Conservation (phyloP, 352 stramenopile genomes). For the Pythium plurisporium region DNA sequence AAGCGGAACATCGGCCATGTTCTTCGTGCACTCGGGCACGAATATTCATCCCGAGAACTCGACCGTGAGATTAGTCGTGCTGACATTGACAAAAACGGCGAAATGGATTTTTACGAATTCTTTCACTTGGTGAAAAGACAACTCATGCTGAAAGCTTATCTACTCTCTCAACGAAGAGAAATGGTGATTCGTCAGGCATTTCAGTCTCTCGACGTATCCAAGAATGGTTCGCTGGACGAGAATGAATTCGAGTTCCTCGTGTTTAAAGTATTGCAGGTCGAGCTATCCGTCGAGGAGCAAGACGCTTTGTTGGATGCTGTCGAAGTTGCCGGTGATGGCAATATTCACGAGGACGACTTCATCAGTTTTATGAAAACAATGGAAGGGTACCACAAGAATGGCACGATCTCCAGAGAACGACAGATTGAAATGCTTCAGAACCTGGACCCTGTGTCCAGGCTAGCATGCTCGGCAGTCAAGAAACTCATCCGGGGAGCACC, state of each 20-base stretch:
- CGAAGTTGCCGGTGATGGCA: constrained; percentile 53
- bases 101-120: constrained; percentile 77
- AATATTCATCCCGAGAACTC: constrained; percentile 66
- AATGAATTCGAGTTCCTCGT: constrained; percentile 76
- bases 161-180: constrained; percentile 53
- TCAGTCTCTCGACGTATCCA: constrained; percentile 57
- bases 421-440: constrained; percentile 34
- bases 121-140: constrained; percentile 61
- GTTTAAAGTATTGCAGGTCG: constrained; percentile 69
- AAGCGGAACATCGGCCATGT: constrained; percentile 65
- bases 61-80: constrained; percentile 49
- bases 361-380: constrained; percentile 71
- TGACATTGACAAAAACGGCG: constrained; percentile 61
- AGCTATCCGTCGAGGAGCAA: constrained; percentile 70
- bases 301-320: constrained; percentile 67
- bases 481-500: constrained; percentile 64
- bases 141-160: constrained; percentile 49
- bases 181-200: constrained; percentile 77
- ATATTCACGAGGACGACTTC: constrained; percentile 67
- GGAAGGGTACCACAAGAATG: constrained; percentile 42
- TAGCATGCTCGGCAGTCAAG: constrained; percentile 69
- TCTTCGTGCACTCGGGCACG: constrained; percentile 59
- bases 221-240: constrained; percentile 61
- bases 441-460: constrained; percentile 38
- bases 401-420: constrained; percentile 25